Base-by-base conservation (phyloP, 768 basidiomycete genomes). In the Suillus bovinus region DNA sequence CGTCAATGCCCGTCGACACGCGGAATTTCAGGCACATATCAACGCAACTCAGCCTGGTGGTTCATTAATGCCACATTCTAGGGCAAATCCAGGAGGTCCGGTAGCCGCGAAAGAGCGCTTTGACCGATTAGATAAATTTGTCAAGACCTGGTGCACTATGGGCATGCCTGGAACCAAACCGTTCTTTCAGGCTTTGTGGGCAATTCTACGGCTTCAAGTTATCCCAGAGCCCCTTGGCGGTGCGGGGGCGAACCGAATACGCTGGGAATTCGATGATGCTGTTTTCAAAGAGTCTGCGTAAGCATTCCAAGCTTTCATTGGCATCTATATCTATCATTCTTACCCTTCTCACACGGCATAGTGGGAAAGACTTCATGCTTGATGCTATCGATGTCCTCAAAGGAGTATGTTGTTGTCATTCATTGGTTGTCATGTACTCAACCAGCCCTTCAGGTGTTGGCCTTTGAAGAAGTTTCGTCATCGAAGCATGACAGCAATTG, bases 221-320 rank as follows among this genome's bases (percentile, higher is more conserved):
- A 82, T 95, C 50, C 92, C 93, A 55, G 86, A 88, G 70, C 82
- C 84, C 50, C 80, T 93, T 44, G 93, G 94, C 52, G 94, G 94
- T 59, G 90, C 91, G 38, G 94, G 93, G 52, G 73, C 75, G 36
- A 80, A 79, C 68, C 80, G 84, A 68, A 86, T 96, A 59, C 84
- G 90, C 68, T 96, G 94, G 94, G 92, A 94, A 78, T 79, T 96
- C 24, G 94, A 96, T 74, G 94, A 96, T 79, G 93, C 93, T 22
- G 92, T 96, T 17, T 93, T 96, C 78, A 90, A 94, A 71, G 94
- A 96, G 77, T 86, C 93, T 66, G 94, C 91, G 94, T 94, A 81
- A 81, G 94, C 85, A 38, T 41, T 36, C 50, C 59, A 36, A 29
- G 29, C 61, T 41, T 33, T 38, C 52, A 64, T 41, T 59, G 62